A percentile compares a stretch with the other conserved stretches of the same genome.
phyloP scores from a whole-genome alignment of 441 rosid species.

The Daphne laureola region DNA sequence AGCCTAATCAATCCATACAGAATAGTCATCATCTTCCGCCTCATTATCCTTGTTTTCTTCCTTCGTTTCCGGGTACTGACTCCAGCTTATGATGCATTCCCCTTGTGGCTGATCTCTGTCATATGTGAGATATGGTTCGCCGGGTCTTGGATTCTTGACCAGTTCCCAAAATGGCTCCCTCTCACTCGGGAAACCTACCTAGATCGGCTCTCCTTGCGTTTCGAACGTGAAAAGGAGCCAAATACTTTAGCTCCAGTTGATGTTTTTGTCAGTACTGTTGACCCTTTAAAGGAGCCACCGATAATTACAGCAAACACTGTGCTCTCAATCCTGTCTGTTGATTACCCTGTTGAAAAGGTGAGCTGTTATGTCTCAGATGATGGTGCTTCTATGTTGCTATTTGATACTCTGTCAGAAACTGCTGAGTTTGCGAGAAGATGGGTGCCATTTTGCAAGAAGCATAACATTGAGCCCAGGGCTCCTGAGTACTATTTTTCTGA shows the following conservation, averaged over 20 bases:
- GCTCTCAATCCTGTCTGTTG: constrained; percentile 71
- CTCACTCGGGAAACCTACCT: constrained; percentile 72
- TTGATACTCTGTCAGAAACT: constrained; percentile 73
- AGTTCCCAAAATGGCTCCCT: constrained; percentile 91
- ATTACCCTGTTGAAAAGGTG: constrained; percentile 75
- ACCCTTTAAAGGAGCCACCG: constrained; percentile 90
- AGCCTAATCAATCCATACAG: constrained; percentile 86
- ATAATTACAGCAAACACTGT: constrained; percentile 84
- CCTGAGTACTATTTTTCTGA: constrained; percentile 87
- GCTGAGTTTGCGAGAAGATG: constrained; percentile 88
- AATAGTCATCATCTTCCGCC: constrained; percentile 73
- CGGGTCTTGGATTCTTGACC: constrained; percentile 87
- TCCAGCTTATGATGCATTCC: constrained; percentile 78
- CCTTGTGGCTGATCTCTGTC: constrained; percentile 84
- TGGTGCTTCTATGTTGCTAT: constrained; percentile 92
- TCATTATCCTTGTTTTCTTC: constrained; percentile 61
- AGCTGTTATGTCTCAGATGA: constrained; percentile 90
- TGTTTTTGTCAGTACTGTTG: constrained; percentile 84
- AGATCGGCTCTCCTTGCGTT: constrained; percentile 74
- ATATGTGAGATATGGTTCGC: constrained; percentile 93
- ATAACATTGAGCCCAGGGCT: constrained; percentile 69
- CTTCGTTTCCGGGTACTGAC: constrained; percentile 79
- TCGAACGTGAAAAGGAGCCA: constrained; percentile 75
- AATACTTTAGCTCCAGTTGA: constrained; percentile 68
- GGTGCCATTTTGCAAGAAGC: constrained; percentile 90